Conservation (phyloP, 2,329 filamentous ascomycete species). For the Exophiala xenobiotica region DNA sequence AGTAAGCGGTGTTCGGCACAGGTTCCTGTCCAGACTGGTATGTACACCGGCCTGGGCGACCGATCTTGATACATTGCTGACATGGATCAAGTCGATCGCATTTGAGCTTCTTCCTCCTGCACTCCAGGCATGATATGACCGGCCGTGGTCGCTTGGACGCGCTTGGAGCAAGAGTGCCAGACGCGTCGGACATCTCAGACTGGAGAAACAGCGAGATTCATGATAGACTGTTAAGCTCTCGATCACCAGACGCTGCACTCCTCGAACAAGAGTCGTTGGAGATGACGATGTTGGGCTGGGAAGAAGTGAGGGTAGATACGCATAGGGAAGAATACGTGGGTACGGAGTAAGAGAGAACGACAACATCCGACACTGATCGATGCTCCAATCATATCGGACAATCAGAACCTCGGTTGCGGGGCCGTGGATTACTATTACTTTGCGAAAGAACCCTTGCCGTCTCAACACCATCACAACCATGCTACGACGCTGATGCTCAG, state of each 20-base stretch:
- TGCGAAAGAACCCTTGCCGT: neutral
- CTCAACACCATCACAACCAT: neutral
- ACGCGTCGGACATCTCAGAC: conserved; percentile 6
- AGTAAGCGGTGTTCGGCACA: conserved; percentile 9
- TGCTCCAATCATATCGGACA: conserved; percentile 1
- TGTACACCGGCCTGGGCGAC: conserved; percentile 19
- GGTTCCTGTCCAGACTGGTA: conserved; percentile 29
- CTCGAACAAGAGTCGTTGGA: too few relatives aligned
- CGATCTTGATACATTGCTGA: conserved; percentile 47
- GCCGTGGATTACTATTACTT: neutral
- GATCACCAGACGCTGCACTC: too few relatives aligned
- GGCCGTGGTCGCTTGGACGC: conserved; percentile 27
- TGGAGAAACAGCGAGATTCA: neutral
- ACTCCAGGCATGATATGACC: conserved; percentile 43
- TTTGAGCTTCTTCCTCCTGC: conserved; percentile 52
- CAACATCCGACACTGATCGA: too few relatives aligned
- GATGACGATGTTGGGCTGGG: too few relatives aligned
- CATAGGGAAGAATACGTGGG: too few relatives aligned
- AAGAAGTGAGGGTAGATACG: too few relatives aligned
- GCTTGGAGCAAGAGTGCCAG: neutral
- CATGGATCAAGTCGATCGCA: conserved; percentile 56
- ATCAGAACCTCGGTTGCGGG: neutral
- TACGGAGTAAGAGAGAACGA: too few relatives aligned
- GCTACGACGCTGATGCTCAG: neutral
- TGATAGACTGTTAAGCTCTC: neutral